Evolutionary conservation across 441 rosid species (phyloP).

Genomic region (Erodium trifolium): DNA sequence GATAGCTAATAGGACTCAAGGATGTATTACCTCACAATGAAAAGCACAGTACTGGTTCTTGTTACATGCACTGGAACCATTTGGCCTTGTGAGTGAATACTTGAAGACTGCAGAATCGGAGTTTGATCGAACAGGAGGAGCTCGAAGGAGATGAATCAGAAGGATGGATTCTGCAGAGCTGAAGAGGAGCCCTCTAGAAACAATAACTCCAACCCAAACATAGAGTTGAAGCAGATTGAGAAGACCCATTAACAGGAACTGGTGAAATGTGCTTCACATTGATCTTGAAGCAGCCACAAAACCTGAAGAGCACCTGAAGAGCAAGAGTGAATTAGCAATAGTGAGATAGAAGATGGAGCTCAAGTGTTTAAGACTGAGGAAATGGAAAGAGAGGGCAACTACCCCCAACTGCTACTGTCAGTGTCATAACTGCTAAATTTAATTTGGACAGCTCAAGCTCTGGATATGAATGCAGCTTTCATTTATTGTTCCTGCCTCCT

Average conservation of each 20-base stretch:
- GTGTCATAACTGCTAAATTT: constrained; percentile 37
- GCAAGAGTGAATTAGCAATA: neutral
- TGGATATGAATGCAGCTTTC: neutral
- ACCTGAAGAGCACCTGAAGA: constrained; percentile 5
- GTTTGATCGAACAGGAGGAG: constrained; percentile 37
- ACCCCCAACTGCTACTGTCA: constrained; percentile 34
- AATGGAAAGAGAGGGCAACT: constrained; percentile 25
- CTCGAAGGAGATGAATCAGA: constrained; percentile 27
- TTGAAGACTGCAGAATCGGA: constrained; percentile 35
- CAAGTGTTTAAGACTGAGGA: constrained; percentile 3
- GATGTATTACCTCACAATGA: constrained; percentile 38
- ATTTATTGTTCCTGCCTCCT: constrained; percentile 15
- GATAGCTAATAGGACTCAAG: neutral
- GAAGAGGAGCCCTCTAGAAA: constrained; percentile 14
- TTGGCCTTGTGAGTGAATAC: constrained; percentile 27
- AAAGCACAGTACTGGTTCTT: constrained; percentile 25
- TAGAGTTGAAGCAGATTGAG: constrained; percentile 20
- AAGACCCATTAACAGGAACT: constrained; percentile 25
- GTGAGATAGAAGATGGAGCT: constrained; percentile 4
- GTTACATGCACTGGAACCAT: constrained; percentile 36
- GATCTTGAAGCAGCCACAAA: constrained; percentile 7
- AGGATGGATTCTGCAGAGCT: constrained; percentile 27
- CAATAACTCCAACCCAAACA: constrained; percentile 17
- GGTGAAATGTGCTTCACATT: constrained; percentile 21
- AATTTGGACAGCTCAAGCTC: constrained; percentile 20